Base-by-base conservation (phyloP, 208 protist genomes). In the Trypanosoma lewisi region DNA sequence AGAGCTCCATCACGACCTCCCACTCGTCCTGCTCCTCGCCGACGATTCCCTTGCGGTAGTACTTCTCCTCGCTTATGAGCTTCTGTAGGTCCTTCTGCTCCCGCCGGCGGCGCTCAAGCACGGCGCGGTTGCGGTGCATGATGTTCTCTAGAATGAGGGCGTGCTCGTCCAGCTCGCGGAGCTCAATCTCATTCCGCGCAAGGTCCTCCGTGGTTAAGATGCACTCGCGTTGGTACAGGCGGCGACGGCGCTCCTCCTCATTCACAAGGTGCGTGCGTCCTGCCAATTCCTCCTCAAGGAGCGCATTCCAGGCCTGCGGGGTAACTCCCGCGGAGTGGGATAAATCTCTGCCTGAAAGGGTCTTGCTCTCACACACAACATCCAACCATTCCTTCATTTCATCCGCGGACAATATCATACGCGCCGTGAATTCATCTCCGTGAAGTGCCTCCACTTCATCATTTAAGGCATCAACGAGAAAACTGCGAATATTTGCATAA, bases 11-110 rank as follows among this genome's bases (percentile, higher is more conserved):
- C 7, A 85, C 59, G 1, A 80, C 65, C 65, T 94, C 83, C 49
- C 83, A 87, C 27, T 61, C 82, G 39, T 94, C 87, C 70, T 88
- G 82, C 73, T 83, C 83, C 34, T 94, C 83, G 23, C 57, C 69
- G 2, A 87, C 36, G 27, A 88, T 65, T 0, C 68, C 74, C 47
- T 75, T 76, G 37, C 82, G 83, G 52, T 89, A 89, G 63, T 84
- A 90, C 50, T 91, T 75, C 66, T 90, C 83, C 58, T 89, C 82
- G 45, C 72, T 77, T 17, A 76, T 2, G 5, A 84, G 58, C 14
- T 67, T 75, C 11, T 67, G 7, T 3, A 80, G 28, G 49, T 83
- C 53, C 65, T 89, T 74, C 16, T 76, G 81, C 27, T 83, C 80
- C 57, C 68, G 73, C 25, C 85, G 64, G 52, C 78, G 87, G 12